Base-by-base conservation (phyloP, 495 filamentous ascomycete genomes). In the Tetracladium marchalianum region DNA sequence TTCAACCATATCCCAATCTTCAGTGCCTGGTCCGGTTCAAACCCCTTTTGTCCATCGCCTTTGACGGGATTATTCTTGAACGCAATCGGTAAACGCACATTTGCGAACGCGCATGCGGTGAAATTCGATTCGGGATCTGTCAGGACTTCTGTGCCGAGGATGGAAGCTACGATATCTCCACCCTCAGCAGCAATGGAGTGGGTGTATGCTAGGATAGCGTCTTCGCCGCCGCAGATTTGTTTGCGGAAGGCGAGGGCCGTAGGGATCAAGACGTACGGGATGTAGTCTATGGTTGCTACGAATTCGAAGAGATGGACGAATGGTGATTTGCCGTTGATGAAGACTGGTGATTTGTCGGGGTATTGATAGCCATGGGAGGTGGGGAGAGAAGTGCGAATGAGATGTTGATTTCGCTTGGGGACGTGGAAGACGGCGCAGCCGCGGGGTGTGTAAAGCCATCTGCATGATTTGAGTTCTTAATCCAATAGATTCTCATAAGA, bases 361-460 rank as follows among this genome's bases (percentile, higher is more conserved):
- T 41, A 44, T 6, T 61, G 13, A 53, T 74, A 85, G 4, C 76
- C 73, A 40, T 76, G 71, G 11, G 67, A 73, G 0, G 82, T 95
- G 8, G 90, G 88, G 31, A 95, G 49, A 1, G 82, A 82, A 8
- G 78, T 78, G 8, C 84, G 79, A 19, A 95, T 76, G 15, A 90
- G 60, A 15, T 68, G 66, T 57, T 95, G 90, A 57, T 92, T 82
- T 11, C 76, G 70, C 11, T 65, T 46, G 0, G 85, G 80, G 1
- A 92, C 85, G 57, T 93, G 83, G 43, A 96, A 77, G 4, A 88
- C 69, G 1, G 87, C 86, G 53, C 79, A 85, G 27, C 78, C 80
- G 37, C 90, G 76, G 11, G 90, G 90, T 8, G 77, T 77, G 54
- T 77, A 85, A 11, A 95, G 75, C 90, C 90, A 97, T 69, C 53